Conservation (phyloP, 1,139 yeast genomes). For the Taphrina confusa region DNA sequence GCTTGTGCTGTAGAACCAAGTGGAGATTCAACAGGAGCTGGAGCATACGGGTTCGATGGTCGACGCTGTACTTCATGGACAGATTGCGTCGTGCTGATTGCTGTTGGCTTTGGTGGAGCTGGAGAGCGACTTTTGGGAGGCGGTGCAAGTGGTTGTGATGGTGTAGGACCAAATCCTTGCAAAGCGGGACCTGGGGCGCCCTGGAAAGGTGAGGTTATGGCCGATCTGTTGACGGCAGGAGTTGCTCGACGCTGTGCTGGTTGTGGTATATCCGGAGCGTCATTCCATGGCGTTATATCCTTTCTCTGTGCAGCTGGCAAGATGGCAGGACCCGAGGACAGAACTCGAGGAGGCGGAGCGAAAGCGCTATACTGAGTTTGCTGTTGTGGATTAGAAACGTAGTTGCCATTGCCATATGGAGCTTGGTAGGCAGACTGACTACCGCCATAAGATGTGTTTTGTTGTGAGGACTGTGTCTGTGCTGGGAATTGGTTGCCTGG, state of each 20-base stretch:
- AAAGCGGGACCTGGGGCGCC: constrained; percentile 42
- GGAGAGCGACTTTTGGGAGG: constrained; percentile 36
- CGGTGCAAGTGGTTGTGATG: constrained; percentile 40
- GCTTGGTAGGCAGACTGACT: neutral
- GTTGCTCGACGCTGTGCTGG: constrained; percentile 55
- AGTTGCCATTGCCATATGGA: neutral
- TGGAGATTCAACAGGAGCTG: constrained; percentile 28
- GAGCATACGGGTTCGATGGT: constrained; percentile 38
- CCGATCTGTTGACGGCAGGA: constrained; percentile 51
- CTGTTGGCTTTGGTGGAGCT: constrained; percentile 43
- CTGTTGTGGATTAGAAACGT: neutral
- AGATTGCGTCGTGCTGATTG: constrained; percentile 41
- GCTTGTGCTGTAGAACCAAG: constrained; percentile 13
- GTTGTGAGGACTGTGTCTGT: neutral
- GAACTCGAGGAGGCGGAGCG: constrained; percentile 38
- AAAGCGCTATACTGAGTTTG: constrained; percentile 47
- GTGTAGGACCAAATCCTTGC: constrained; percentile 41
- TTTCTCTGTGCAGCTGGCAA: constrained; percentile 50
- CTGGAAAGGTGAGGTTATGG: constrained; percentile 46
- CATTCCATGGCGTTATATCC: constrained; percentile 91
- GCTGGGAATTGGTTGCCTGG: neutral
- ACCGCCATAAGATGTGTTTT: neutral
- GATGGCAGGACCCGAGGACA: constrained; percentile 38
- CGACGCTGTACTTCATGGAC: constrained; percentile 38
- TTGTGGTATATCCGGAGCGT: constrained; percentile 64